These are phyloP conservation scores for Colletotrichum gigasporum DNA, from an alignment of 2,329 filamentous ascomycete genomes.

Conservation along the genomic window DNA sequence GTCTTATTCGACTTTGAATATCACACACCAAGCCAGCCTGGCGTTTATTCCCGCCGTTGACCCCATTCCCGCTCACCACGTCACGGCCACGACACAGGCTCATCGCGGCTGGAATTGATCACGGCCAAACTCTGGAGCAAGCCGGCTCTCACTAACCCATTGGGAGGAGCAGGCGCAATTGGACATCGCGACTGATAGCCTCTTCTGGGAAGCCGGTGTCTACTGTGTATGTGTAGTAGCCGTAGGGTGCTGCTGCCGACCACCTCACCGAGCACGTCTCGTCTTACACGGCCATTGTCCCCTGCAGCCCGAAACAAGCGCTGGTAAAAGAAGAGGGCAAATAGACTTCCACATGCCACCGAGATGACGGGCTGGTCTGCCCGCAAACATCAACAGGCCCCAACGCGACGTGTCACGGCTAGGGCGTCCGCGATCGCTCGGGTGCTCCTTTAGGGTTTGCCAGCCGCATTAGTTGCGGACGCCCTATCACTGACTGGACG, in stretches of 20 bases:
- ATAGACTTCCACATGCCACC: conserved; percentile 21
- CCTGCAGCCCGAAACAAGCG: conserved; percentile 24
- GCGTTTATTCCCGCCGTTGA: background rate
- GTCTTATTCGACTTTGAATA: background rate
- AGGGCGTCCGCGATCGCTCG: background rate
- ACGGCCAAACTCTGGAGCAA: background rate
- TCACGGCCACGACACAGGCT: conserved; percentile 3
- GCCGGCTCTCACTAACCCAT: too few species aligned
- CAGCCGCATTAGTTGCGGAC: conserved; percentile 3
- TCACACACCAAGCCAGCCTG: background rate
- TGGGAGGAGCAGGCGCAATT: background rate
- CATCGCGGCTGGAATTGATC: background rate
- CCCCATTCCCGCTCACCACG: background rate
- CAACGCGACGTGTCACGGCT: conserved; percentile 17
- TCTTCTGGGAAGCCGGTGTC: background rate
- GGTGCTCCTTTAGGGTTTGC: background rate
- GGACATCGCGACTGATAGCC: conserved; percentile 11
- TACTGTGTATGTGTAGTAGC: too few species aligned
- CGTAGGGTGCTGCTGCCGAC: background rate
- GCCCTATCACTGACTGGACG: conserved; percentile 2
- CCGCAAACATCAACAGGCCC: background rate
- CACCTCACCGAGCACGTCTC: background rate
- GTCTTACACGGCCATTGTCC: background rate
- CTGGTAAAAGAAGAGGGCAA: conserved; percentile 5
- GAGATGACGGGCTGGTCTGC: background rate